Evolutionary conservation across 768 basidiomycete species (phyloP).

Genomic region (Tulasnella calospora): DNA sequence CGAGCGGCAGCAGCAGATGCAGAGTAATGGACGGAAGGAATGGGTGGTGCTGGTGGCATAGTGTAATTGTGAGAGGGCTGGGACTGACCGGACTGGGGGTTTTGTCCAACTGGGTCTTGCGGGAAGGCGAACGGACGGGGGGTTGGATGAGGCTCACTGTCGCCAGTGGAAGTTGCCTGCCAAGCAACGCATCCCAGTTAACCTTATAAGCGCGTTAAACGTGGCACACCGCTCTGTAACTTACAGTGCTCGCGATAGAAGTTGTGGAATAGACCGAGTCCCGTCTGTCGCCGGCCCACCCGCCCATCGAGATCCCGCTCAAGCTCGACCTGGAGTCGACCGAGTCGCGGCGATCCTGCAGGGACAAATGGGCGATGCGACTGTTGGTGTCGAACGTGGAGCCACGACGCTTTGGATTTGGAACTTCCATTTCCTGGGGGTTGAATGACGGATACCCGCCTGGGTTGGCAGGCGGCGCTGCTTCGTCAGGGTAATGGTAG

Average conservation of each 20-base stretch:
- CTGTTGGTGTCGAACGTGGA: constrained; percentile 71
- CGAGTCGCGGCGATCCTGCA: constrained; percentile 75
- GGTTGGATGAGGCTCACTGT: constrained; percentile 1
- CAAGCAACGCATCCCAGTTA: not conserved
- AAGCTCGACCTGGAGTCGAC: constrained; percentile 52
- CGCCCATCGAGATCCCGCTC: constrained; percentile 32
- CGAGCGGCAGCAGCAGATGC: constrained; percentile 23
- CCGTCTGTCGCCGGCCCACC: constrained; percentile 64
- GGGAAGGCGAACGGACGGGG: constrained; percentile 24
- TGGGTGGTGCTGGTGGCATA: constrained; percentile 18
- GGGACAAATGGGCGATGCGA: constrained; percentile 65
- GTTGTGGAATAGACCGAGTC: constrained; percentile 68
- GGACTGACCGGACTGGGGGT: not conserved
- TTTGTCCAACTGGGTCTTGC: constrained; percentile 5
- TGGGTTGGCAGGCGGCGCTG: not conserved
- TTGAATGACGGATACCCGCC: constrained; percentile 5
- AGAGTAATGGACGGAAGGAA: constrained; percentile 22
- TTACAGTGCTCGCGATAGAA: constrained; percentile 42
- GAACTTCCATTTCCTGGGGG: constrained; percentile 42
- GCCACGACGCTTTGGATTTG: constrained; percentile 75
- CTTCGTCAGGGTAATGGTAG: constrained; percentile 20
- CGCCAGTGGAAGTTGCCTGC: not conserved
- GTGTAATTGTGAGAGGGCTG: constrained; percentile 2
- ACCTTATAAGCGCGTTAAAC: constrained; percentile 48
- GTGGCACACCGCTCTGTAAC: constrained; percentile 26